Conservation (phyloP, 2,329 filamentous ascomycete species). For the Scytalidium sp. region DNA sequence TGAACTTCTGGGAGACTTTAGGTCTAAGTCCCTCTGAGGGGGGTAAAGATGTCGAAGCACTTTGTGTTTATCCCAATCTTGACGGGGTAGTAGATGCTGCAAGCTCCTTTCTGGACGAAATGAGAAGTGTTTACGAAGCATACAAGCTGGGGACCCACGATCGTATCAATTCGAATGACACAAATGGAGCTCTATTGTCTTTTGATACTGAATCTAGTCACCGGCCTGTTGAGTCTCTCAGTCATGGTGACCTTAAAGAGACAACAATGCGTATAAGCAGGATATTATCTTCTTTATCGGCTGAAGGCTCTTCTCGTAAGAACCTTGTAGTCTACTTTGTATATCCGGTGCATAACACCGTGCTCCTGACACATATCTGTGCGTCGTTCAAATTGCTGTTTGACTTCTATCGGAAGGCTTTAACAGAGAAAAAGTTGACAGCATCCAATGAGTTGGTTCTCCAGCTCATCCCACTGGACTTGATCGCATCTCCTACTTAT, state of each 20-base stretch:
- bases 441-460: slow-evolving; percentile 66
- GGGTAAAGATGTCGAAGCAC: slow-evolving; percentile 65
- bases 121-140: slow-evolving; percentile 70
- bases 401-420: slow-evolving; percentile 54
- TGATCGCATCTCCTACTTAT: slow-evolving; percentile 61
- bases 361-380: slow-evolving; percentile 67
- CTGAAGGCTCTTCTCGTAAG: slow-evolving; percentile 29
- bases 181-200: slow-evolving; percentile 27
- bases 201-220: slow-evolving; percentile 8
- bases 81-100: slow-evolving; percentile 60
- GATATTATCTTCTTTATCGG: slow-evolving; percentile 24
- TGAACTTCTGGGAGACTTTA: slow-evolving; percentile 79
- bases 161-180: slow-evolving; percentile 34
- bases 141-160: slow-evolving; percentile 67
- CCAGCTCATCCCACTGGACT: slow-evolving; percentile 68
- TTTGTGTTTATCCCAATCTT: slow-evolving; percentile 68
- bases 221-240: slow-evolving; percentile 19
- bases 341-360: slow-evolving; percentile 61
- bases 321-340: slow-evolving; percentile 77
- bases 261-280: slow-evolving; percentile 22
- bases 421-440: slow-evolving; percentile 45
- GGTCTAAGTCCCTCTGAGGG: slow-evolving; percentile 71
- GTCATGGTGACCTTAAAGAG: slow-evolving; percentile 24
- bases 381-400: slow-evolving; percentile 71
- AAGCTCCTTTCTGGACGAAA: slow-evolving; percentile 61